Evolutionary conservation across 208 protist genomes (phyloP).

Genomic region (Vickermania spadyakhi): DNA sequence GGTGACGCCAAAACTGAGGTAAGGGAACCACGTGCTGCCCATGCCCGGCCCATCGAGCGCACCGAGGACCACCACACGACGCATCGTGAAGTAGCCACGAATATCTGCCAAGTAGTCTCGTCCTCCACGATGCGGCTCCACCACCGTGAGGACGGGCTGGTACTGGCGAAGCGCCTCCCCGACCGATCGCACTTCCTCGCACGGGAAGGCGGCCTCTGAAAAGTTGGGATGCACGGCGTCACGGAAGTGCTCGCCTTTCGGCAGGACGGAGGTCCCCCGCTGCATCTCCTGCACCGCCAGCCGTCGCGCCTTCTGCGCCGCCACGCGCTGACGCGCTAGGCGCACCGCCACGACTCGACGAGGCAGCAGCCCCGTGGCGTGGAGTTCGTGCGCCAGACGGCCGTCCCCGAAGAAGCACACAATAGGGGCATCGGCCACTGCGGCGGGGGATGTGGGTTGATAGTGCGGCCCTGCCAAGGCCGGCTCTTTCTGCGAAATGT

Average conservation of each 20-base stretch:
- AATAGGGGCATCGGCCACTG: constrained; percentile 30
- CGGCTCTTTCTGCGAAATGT: constrained; percentile 18
- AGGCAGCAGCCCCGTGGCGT: constrained; percentile 27
- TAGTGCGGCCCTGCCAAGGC: constrained; percentile 8
- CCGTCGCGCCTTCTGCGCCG: constrained; percentile 11
- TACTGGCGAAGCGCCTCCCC: constrained; percentile 54
- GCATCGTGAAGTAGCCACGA: constrained; percentile 55
- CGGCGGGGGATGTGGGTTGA: background rate
- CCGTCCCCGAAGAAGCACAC: constrained; percentile 66
- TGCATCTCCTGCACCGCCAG: constrained; percentile 11
- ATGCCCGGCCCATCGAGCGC: constrained; percentile 65
- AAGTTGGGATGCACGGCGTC: constrained; percentile 9
- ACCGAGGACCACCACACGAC: constrained; percentile 55
- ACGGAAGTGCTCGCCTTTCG: background rate
- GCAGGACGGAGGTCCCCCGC: constrained; percentile 3
- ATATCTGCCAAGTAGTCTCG: constrained; percentile 58
- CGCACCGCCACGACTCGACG: constrained; percentile 19
- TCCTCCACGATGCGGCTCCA: constrained; percentile 63
- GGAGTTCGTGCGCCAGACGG: constrained; percentile 44
- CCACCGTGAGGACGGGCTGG: constrained; percentile 39
- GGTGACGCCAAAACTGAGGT: constrained; percentile 58
- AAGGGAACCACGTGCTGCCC: constrained; percentile 55
- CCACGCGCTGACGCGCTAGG: constrained; percentile 15
- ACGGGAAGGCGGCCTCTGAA: constrained; percentile 32
- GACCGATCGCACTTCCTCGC: constrained; percentile 33